phyloP scores from a whole-genome alignment of 1,139 yeast species.

The Trichomonascaceae sp. region DNA sequence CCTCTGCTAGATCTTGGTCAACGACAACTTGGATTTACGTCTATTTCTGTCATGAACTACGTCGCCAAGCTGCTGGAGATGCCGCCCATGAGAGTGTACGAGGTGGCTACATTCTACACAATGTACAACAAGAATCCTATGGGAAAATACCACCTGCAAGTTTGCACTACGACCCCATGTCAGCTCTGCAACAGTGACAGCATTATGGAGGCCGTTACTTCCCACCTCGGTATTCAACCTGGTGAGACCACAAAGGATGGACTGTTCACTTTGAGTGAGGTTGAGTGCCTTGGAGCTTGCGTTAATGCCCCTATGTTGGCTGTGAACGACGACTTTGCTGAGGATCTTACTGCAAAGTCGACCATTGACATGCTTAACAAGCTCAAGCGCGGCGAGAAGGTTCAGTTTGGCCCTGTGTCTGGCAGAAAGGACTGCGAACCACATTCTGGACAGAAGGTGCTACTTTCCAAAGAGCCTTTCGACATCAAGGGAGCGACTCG shows the following conservation, averaged over 20 bases:
- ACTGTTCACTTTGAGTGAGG: conserved; percentile 72
- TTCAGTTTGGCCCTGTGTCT: conserved; percentile 50
- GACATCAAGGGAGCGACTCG: conserved; percentile 52
- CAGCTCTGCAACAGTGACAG: conserved; percentile 75
- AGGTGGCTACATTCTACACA: conserved; percentile 86
- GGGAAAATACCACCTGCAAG: conserved; percentile 76
- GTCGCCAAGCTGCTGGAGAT: conserved; percentile 75
- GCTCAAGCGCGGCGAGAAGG: conserved; percentile 50
- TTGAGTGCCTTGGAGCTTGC: conserved; percentile 88
- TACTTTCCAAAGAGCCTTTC: conserved; percentile 47
- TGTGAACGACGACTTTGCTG: conserved; percentile 70
- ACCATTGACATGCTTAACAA: conserved; percentile 50
- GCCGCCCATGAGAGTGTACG: conserved; percentile 94
- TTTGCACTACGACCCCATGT: conserved; percentile 87
- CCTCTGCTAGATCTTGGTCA: conserved; percentile 80
- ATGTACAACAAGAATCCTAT: conserved; percentile 84
- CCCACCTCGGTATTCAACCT: conserved; percentile 51
- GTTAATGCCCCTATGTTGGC: conserved; percentile 87
- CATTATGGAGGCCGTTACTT: conserved; percentile 56
- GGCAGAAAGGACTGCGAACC: conserved; percentile 73
- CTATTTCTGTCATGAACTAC: conserved; percentile 85
- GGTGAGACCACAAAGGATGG: conserved; percentile 73
- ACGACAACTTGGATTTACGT: conserved; percentile 78
- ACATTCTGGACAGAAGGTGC: conserved; percentile 52
- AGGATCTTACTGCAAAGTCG: conserved; percentile 64